A percentile compares a stretch with the other conserved stretches of the same genome.
Conservation (phyloP, 78 protist genomes). For the Dictyostelium purpureum region DNA sequence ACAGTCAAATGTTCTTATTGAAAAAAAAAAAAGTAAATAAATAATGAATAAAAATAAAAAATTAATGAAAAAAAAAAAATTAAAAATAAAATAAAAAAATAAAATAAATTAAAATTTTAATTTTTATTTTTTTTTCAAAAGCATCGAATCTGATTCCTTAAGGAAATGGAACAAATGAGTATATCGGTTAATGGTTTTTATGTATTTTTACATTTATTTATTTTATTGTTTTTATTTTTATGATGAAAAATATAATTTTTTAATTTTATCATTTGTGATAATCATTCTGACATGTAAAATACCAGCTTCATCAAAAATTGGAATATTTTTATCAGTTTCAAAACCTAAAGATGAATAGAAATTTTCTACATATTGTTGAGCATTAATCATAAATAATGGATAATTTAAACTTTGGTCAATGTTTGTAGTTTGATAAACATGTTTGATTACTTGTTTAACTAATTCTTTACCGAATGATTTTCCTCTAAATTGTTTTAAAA, state of each 20-base stretch:
- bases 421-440: constrained; percentile 16
- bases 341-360: constrained; percentile 36
- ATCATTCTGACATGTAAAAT: constrained; percentile 72
- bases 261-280: constrained; percentile 11
- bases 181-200: too few relatives aligned
- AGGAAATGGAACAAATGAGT: too few relatives aligned
- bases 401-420: not conserved
- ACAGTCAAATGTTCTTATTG: too few relatives aligned
- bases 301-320: constrained; percentile 55
- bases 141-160: too few relatives aligned
- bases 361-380: constrained; percentile 68
- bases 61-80: too few relatives aligned
- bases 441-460: constrained; percentile 31
- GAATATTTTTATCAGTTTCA: constrained; percentile 29
- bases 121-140: too few relatives aligned
- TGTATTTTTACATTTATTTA: not conserved
- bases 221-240: too few relatives aligned
- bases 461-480: constrained; percentile 39
- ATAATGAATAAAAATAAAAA: too few relatives aligned
- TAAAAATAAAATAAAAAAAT: too few relatives aligned
- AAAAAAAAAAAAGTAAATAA: too few relatives aligned
- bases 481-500: constrained; percentile 43
- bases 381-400: constrained; percentile 58
- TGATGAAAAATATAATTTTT: not conserved
- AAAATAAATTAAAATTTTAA: too few relatives aligned